Evolutionary conservation across 331 rosid species (phyloP), one percentile per base, ranked within the genome.

Genomic region (Malus hybrid): DNA sequence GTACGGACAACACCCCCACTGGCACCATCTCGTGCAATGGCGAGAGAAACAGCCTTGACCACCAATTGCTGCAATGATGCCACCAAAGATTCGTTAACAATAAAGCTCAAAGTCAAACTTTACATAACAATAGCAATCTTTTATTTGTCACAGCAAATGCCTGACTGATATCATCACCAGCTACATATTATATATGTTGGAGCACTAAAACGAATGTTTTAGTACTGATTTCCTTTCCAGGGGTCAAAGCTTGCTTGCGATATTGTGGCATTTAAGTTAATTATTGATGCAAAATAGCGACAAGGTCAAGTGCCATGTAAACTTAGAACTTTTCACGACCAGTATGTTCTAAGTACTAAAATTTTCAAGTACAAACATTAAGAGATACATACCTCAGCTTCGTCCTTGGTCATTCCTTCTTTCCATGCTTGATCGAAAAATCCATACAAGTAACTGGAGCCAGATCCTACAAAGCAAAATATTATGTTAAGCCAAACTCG

Each of bases 1-100:
- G 97, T 92, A 34, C 99, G 96, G 67, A 95, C 97, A 42, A 95
- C 99, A 20, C 99, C 99, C 6, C 99, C 99, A 83, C 99, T 95
- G 10, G 99, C 99, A 33, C 99, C 99, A 52, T 95, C 99, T 48
- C 97, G 91, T 16, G 97, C 99, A 80, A 95, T 92, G 62, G 99
- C 97, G 10, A 95, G 93, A 16, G 99, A 95, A 63, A 95, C 99
- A 28, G 97, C 99, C 87, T 92, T 95, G 20, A 83, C 86, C 2
- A 92, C 99, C 66, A 95, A 81, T 18, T 86, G 87, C 99, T 94
- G 96, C 76, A 73, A 19, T 5, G 59, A 39, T 48, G 18, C 54
- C 54, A 79, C 48, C 61, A 57, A 80, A 54, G 10, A 18, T 3
- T 31, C 7, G 67, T 85, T 67, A 79, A 70, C 62, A 32, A 73